Conservation (phyloP, 805 yeast genomes). For the Zygoascus bituminiphila region DNA sequence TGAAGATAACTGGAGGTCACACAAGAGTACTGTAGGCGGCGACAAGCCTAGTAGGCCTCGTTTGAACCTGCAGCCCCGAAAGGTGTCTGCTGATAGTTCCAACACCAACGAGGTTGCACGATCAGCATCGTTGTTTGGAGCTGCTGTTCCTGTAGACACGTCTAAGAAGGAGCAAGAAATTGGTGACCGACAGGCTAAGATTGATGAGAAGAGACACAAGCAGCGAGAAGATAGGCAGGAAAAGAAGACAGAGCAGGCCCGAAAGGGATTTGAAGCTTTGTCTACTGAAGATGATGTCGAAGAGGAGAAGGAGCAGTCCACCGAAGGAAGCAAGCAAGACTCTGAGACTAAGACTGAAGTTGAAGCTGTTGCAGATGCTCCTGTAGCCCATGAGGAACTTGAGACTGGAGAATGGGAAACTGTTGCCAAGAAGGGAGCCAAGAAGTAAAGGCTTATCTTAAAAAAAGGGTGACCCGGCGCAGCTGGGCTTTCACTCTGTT, state of each 20-base stretch:
- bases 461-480: too few species aligned
- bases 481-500: too few species aligned
- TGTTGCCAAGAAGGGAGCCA: slow-evolving; percentile 17
- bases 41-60: slow-evolving; percentile 13
- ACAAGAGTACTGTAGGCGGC: slow-evolving; percentile 11
- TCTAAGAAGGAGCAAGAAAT: slow-evolving; percentile 55
- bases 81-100: slow-evolving; percentile 20
- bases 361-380: not conserved
- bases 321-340: not conserved
- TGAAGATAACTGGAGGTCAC: slow-evolving; percentile 28
- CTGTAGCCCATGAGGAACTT: slow-evolving; percentile 16
- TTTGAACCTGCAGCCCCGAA: slow-evolving; percentile 29
- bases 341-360: slow-evolving; percentile 5
- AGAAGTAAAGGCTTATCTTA: too few species aligned
- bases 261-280: slow-evolving; percentile 27
- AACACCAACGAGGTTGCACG: slow-evolving; percentile 15
- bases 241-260: slow-evolving; percentile 13
- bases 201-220: not conserved
- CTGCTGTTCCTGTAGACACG: slow-evolving; percentile 80
- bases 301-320: slow-evolving; percentile 2
- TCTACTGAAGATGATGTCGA: slow-evolving; percentile 44
- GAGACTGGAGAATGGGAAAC: slow-evolving; percentile 21
- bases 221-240: slow-evolving; percentile 6
- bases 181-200: slow-evolving; percentile 30
- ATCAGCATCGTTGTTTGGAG: slow-evolving; percentile 55